A percentile compares a stretch with the other conserved stretches of the same genome.
Conservation (phyloP, 345 rosid genomes). For the Bretschneidera sinensis region DNA sequence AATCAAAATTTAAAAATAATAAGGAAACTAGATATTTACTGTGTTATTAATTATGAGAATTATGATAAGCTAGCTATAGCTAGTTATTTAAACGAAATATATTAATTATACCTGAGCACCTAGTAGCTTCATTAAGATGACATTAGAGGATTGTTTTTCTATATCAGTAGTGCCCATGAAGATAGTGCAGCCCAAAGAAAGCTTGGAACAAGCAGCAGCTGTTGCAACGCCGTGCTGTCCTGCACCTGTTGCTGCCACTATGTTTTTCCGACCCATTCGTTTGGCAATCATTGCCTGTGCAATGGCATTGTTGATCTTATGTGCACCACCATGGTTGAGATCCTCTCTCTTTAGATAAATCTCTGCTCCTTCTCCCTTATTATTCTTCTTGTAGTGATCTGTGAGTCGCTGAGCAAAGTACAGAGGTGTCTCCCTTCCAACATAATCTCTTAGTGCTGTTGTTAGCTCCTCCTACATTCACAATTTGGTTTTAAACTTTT, state of each 20-base stretch:
- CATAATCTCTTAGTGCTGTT: slow-evolving; percentile 61
- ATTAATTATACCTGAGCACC: slow-evolving; percentile 43
- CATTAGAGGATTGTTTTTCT: slow-evolving; percentile 59
- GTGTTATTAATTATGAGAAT: too few relatives aligned
- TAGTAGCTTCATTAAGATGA: slow-evolving; percentile 48
- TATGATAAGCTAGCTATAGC: too few relatives aligned
- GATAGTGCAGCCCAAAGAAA: slow-evolving; percentile 52
- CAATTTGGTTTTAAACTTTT: too few relatives aligned
- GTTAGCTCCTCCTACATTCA: slow-evolving; percentile 52
- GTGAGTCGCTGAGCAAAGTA: slow-evolving; percentile 69
- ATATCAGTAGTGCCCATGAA: slow-evolving; percentile 69
- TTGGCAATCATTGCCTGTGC: slow-evolving; percentile 84
- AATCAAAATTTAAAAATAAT: too few relatives aligned
- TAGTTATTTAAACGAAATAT: too few relatives aligned
- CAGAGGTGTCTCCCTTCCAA: slow-evolving; percentile 78
- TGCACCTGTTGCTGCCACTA: slow-evolving; percentile 76
- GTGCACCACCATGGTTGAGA: slow-evolving; percentile 72
- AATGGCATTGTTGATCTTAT: slow-evolving; percentile 83
- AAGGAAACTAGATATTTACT: too few relatives aligned
- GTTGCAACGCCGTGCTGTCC: slow-evolving; percentile 93
- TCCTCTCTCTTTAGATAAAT: slow-evolving; percentile 87
- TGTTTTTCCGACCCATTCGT: slow-evolving; percentile 50
- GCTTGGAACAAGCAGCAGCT: slow-evolving; percentile 83
- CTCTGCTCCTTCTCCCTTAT: slow-evolving; percentile 57
- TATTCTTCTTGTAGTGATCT: slow-evolving; percentile 45